Base-by-base conservation (phyloP, 1,284 basidiomycete genomes). In the Trichosporon asahii region DNA sequence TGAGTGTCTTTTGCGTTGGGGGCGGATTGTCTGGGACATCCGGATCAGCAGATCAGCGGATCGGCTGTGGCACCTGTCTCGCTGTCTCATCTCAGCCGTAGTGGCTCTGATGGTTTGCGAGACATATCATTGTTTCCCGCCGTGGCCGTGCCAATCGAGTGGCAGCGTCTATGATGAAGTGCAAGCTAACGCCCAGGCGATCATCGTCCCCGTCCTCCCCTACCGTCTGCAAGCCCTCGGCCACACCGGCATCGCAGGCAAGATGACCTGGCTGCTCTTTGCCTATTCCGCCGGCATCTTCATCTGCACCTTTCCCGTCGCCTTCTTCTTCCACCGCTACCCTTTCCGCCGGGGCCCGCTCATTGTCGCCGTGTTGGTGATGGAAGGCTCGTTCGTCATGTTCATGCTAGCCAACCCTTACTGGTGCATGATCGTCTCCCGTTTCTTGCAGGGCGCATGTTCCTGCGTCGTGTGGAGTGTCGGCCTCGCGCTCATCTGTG, bases 341-440 rank as follows among this genome's bases (percentile, higher is more conserved):
- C 80, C 79, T 0, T 86, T 85, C 29, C 84, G 91, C 64, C 86
- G 87, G 65, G 79, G 79, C 1, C 90, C 90, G 2, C 84, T 93
- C 46, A 76, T 92, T 5, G 68, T 85, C 7, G 91, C 73, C 37
- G 74, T 79, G 21, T 14, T 79, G 12, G 69, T 76, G 9, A 71
- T 81, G 14, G 73, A 76, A 66, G 75, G 49, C 9, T 70, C 71
- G 86, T 89, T 18, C 87, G 89, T 92, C 25, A 85, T 93, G 84
- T 86, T 93, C 65, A 93, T 93, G 91, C 88, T 91, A 71, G 89
- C 90, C 0, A 88, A 87, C 2, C 86, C 85, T 23, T 93, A 89
- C 76, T 85, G 88, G 82, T 83, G 90, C 14, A 91, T 93, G 90
- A 88, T 87, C 14, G 53, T 92, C 33, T 89, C 90, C 18, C 88